These are phyloP conservation scores for Alternaria hordeiaustralica DNA, from an alignment of 2,329 filamentous ascomycete genomes.

Conservation along the genomic window DNA sequence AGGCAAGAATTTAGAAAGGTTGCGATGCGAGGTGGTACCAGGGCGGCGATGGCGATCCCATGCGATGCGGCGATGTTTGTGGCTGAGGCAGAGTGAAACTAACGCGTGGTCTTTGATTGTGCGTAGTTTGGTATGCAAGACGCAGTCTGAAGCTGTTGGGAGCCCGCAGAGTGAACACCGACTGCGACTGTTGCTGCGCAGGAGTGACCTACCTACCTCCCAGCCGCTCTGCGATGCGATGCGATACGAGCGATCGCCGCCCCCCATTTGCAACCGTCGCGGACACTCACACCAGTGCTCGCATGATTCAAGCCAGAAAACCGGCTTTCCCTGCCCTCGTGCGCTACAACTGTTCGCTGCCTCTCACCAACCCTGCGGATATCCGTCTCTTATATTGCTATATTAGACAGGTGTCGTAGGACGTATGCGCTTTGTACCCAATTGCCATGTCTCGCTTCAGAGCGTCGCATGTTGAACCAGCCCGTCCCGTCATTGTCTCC, in stretches of 20 bases:
- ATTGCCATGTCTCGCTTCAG: constrained; percentile 4
- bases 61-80: neutral
- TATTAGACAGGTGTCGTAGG: constrained; percentile 4
- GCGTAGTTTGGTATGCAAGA: no score
- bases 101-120: neutral
- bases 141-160: neutral
- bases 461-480: neutral
- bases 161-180: neutral
- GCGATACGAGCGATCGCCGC: constrained; percentile 9
- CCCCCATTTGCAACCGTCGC: neutral
- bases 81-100: neutral
- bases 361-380: constrained; percentile 13
- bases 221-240: neutral
- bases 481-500: neutral
- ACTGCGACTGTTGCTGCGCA: neutral
- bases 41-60: neutral
- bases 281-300: neutral
- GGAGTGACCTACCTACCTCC: neutral
- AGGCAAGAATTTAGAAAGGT: neutral
- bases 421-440: neutral
- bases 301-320: constrained; percentile 6
- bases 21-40: constrained; percentile 2
- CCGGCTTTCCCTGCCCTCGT: constrained; percentile 14
- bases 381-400: constrained; percentile 16
- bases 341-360: constrained; percentile 1